phyloP scores from a whole-genome alignment of 2,329 filamentous ascomycete species.

The Diaporthe sp. region DNA sequence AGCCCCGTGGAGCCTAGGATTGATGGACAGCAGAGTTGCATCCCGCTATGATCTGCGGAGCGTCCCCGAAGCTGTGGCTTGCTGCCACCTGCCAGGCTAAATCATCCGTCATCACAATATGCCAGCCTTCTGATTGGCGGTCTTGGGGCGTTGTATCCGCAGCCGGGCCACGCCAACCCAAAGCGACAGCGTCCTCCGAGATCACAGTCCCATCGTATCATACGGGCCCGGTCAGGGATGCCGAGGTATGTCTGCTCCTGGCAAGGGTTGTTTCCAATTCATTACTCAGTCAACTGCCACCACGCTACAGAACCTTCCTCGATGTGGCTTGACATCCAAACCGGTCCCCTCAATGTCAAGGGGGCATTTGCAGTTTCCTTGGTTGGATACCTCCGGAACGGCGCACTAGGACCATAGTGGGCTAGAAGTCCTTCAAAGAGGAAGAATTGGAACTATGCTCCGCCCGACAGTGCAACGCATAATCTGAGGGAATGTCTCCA shows the following conservation, averaged over 20 bases:
- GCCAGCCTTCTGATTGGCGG: background rate
- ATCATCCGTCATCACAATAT: slow-evolving; percentile 13
- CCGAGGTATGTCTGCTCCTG: slow-evolving; percentile 15
- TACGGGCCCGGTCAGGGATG: slow-evolving; percentile 18
- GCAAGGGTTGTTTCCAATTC: slow-evolving; percentile 18
- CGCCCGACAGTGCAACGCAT: background rate
- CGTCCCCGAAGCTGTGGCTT: slow-evolving; percentile 20
- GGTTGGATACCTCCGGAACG: background rate
- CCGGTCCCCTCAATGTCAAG: background rate
- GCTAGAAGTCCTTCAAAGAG: background rate
- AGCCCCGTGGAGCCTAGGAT: background rate
- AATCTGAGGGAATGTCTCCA: background rate
- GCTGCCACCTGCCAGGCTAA: background rate
- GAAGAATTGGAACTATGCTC: background rate
- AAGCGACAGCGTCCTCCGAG: slow-evolving; percentile 15
- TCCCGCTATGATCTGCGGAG: slow-evolving; percentile 29
- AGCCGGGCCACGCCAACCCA: slow-evolving; percentile 4
- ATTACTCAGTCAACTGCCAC: background rate
- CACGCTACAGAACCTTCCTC: background rate
- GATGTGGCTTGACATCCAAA: background rate
- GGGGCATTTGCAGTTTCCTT: background rate
- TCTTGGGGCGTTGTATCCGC: slow-evolving; percentile 1
- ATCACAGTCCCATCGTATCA: slow-evolving; percentile 28
- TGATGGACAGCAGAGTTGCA: slow-evolving; percentile 6
- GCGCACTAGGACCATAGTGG: background rate